phyloP scores from a whole-genome alignment of 352 stramenopile species.

The Halophytophthora polymorphica region DNA sequence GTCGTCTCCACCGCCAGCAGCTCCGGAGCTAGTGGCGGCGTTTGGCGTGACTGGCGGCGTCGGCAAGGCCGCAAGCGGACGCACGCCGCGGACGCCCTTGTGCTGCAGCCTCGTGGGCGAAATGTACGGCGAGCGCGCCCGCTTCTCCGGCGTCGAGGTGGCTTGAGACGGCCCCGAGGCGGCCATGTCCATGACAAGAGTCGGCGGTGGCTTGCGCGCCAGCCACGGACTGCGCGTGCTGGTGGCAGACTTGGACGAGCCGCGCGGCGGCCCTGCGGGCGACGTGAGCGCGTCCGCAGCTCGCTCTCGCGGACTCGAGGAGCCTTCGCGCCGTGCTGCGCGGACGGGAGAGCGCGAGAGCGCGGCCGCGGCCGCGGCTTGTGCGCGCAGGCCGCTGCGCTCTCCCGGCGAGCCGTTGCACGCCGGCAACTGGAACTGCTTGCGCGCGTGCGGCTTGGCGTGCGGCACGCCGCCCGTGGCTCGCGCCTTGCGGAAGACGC shows the following conservation, averaged over 20 bases:
- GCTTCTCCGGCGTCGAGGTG: slow-evolving; percentile 3
- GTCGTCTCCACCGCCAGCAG: background rate
- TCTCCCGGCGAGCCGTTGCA: slow-evolving; percentile 34
- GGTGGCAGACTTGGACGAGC: slow-evolving; percentile 13
- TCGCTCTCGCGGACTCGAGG: background rate
- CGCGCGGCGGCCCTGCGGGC: slow-evolving; percentile 6
- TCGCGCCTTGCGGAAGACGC: slow-evolving; percentile 37
- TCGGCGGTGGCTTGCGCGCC: background rate
- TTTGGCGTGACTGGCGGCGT: slow-evolving; percentile 4
- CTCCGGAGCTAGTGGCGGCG: background rate
- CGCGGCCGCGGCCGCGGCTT: slow-evolving; percentile 13
- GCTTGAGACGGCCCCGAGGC: background rate
- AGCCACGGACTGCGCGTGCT: slow-evolving; percentile 1
- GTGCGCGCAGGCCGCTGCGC: slow-evolving; percentile 9
- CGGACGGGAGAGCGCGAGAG: slow-evolving; percentile 1
- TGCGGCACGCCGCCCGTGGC: slow-evolving; percentile 28
- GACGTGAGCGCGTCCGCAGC: background rate
- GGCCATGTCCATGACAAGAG: background rate
- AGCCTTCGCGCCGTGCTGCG: background rate
- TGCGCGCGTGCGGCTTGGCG: slow-evolving; percentile 36
- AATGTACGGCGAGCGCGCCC: slow-evolving; percentile 9
- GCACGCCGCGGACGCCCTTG: slow-evolving; percentile 6
- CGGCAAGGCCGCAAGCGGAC: slow-evolving; percentile 13
- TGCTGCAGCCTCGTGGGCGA: slow-evolving; percentile 7
- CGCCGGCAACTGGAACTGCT: slow-evolving; percentile 36